These are phyloP conservation scores for Xylaria multiplex DNA, from an alignment of 2,329 filamentous ascomycete species.

Conservation along the genomic window DNA sequence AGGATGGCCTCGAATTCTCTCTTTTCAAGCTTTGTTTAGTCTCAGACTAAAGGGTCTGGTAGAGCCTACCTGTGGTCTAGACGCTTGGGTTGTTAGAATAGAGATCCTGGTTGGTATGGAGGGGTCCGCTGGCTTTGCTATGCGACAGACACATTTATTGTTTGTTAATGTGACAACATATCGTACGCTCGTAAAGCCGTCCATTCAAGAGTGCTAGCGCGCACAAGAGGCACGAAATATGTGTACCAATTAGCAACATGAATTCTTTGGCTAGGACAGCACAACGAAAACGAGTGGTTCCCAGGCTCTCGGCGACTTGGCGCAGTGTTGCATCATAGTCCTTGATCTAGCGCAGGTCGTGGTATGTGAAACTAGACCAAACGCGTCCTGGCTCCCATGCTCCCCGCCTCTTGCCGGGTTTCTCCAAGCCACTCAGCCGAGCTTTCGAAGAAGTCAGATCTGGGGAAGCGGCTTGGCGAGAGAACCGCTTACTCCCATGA, in stretches of 20 bases:
- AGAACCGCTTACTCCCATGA: constrained; percentile 24
- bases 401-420: constrained; percentile 35
- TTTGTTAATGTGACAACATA: constrained; percentile 2
- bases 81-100: neutral
- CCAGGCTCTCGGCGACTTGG: constrained; percentile 37
- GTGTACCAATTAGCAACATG: constrained; percentile 2
- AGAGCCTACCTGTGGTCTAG: constrained; percentile 6
- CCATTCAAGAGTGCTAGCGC: constrained; percentile 3
- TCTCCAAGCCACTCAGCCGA: constrained; percentile 23
- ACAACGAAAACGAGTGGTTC: constrained; percentile 12
- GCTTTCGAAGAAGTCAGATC: constrained; percentile 23
- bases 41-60: constrained; percentile 1
- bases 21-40: constrained; percentile 7
- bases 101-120: constrained; percentile 6
- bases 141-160: neutral
- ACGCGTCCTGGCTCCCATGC: constrained; percentile 34
- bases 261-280: constrained; percentile 10
- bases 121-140: constrained; percentile 13
- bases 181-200: neutral
- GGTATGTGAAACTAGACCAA: constrained; percentile 22
- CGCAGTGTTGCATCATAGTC: constrained; percentile 30
- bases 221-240: constrained; percentile 12
- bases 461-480: constrained; percentile 36
- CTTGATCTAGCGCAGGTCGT: constrained; percentile 13
- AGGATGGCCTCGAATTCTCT: constrained; percentile 3